Conservation (phyloP, 1,139 yeast species). For the Yamadazyma membranifaciens region DNA sequence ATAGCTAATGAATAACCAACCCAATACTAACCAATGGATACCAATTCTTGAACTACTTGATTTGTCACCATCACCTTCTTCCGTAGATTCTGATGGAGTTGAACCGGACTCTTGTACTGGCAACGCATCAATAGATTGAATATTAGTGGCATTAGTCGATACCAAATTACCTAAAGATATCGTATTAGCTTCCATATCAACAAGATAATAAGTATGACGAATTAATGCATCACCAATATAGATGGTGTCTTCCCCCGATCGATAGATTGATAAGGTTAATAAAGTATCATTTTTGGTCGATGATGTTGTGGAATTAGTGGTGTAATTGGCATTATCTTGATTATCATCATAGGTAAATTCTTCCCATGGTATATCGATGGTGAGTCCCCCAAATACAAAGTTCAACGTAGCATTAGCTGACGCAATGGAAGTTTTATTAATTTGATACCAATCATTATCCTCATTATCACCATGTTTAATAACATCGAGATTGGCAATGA, state of each 20-base stretch:
- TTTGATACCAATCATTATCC: background rate
- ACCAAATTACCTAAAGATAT: slow-evolving; percentile 3
- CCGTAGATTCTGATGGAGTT: slow-evolving; percentile 4
- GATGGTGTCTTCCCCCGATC: background rate
- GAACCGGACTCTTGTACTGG: background rate
- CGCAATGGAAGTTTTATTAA: background rate
- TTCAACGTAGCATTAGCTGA: background rate
- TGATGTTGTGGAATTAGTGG: background rate
- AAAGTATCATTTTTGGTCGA: background rate
- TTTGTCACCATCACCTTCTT: slow-evolving; percentile 4
- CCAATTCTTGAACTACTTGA: background rate
- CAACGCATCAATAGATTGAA: background rate
- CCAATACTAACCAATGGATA: slow-evolving; percentile 1
- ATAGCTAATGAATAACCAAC: background rate
- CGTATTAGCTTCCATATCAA: slow-evolving; percentile 3
- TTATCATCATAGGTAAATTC: background rate
- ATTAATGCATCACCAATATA: slow-evolving; percentile 4
- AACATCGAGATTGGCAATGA: background rate
- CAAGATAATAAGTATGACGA: background rate
- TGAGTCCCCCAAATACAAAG: background rate
- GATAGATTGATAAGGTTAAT: background rate
- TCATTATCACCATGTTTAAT: background rate
- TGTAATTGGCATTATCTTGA: background rate
- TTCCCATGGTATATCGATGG: slow-evolving; percentile 1
- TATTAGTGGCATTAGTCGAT: background rate